Conservation (phyloP, 345 rosid species). For the Reutealis trisperma region DNA sequence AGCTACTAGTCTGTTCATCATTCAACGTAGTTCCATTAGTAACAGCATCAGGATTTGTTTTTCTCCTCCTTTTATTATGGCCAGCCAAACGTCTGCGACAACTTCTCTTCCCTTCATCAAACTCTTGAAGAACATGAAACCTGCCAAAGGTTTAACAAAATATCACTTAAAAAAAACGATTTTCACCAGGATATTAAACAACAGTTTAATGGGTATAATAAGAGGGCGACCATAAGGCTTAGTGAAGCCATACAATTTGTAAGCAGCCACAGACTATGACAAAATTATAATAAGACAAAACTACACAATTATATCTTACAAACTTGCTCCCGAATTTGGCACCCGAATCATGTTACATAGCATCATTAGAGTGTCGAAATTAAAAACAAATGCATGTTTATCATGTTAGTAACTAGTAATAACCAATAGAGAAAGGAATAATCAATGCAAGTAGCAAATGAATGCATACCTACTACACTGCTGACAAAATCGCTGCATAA, state of each 20-base stretch:
- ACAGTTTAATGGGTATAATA: neutral
- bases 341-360: neutral
- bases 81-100: constrained; percentile 99
- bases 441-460: neutral
- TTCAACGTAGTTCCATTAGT: constrained; percentile 52
- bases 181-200: neutral
- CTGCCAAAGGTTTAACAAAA: constrained; percentile 40
- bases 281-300: neutral
- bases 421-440: neutral
- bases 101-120: constrained; percentile 99
- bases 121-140: constrained; percentile 96
- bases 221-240: neutral
- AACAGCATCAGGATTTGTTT: constrained; percentile 77
- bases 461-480: constrained; percentile 91
- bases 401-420: neutral
- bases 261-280: neutral
- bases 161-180: constrained; percentile 6
- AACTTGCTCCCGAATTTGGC: neutral
- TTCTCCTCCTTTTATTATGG: constrained; percentile 95
- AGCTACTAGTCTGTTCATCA: constrained; percentile 80
- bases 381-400: neutral
- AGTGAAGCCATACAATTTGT: neutral
- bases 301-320: neutral
- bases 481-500: constrained; percentile 98
- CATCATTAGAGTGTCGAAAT: neutral